phyloP scores from a whole-genome alignment of 768 basidiomycete species.

The Collybia sordida region DNA sequence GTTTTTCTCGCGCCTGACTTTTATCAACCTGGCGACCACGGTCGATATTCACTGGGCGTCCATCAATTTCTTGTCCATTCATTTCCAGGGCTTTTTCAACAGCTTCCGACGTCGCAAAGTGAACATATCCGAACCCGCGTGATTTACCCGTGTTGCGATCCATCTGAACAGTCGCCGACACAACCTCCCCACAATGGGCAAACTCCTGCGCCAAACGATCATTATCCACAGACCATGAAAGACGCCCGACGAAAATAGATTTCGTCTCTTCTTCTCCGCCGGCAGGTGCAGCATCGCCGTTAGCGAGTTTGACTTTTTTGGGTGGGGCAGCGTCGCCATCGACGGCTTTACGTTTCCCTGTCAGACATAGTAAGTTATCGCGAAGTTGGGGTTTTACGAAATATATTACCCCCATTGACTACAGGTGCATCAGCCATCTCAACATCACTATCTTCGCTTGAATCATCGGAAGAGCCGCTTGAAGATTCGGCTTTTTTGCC shows the following conservation, averaged over 20 bases:
- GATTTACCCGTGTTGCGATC: constrained; percentile 82
- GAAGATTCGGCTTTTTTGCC: constrained; percentile 27
- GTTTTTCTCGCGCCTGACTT: constrained; percentile 56
- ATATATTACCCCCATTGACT: constrained; percentile 34
- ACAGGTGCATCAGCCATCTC: constrained; percentile 54
- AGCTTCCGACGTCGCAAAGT: constrained; percentile 68
- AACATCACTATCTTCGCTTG: constrained; percentile 47
- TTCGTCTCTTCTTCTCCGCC: constrained; percentile 48
- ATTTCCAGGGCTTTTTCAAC: constrained; percentile 80
- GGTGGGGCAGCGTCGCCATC: constrained; percentile 54
- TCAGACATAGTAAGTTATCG: not conserved
- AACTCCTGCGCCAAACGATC: constrained; percentile 95
- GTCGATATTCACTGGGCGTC: constrained; percentile 85
- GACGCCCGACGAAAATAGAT: constrained; percentile 87
- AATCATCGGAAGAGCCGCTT: constrained; percentile 18
- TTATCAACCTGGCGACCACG: constrained; percentile 66
- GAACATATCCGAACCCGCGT: constrained; percentile 83
- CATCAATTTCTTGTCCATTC: constrained; percentile 90
- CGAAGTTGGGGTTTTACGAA: constrained; percentile 8
- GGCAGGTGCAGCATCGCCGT: constrained; percentile 49
- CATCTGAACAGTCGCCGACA: constrained; percentile 84
- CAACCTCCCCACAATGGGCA: constrained; percentile 83
- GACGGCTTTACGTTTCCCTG: constrained; percentile 83
- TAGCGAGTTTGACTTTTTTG: constrained; percentile 82
- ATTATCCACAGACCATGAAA: constrained; percentile 97